phyloP scores from a whole-genome alignment of 805 yeast species.

The Blastobotrys terrestris region DNA sequence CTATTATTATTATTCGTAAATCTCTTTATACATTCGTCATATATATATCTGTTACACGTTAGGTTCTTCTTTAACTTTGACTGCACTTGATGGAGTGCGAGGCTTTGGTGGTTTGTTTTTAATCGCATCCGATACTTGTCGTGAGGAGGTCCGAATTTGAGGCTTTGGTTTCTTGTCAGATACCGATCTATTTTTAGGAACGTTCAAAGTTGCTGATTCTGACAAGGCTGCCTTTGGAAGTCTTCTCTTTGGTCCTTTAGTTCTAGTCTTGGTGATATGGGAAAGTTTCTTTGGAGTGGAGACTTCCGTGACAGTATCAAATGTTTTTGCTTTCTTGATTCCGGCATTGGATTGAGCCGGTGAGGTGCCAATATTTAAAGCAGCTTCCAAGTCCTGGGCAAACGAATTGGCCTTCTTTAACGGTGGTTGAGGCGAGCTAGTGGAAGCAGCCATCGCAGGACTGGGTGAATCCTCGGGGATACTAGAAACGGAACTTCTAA shows the following conservation, averaged over 20 bases:
- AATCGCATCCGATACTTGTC: conserved; percentile 14
- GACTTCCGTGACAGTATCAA: conserved; percentile 13
- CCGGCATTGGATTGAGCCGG: conserved; percentile 2
- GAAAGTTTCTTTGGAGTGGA: conserved; percentile 16
- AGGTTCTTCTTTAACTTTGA: background rate
- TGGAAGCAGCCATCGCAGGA: background rate
- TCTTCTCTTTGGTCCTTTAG: conserved; percentile 36
- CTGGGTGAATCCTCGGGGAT: background rate
- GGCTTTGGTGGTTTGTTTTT: conserved; percentile 17
- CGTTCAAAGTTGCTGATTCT: background rate
- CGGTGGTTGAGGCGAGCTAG: background rate
- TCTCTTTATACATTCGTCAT: background rate
- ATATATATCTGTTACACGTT: background rate
- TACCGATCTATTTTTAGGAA: conserved; percentile 1
- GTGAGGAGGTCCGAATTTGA: conserved; percentile 17
- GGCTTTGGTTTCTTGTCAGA: conserved; percentile 10
- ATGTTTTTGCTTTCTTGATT: conserved; percentile 18
- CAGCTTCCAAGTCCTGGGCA: conserved; percentile 9
- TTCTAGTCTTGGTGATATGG: conserved; percentile 31
- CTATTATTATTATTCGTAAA: too few relatives aligned
- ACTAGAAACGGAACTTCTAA: conserved; percentile 2
- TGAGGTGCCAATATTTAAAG: background rate
- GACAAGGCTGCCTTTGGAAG: conserved; percentile 24
- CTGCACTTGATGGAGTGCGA: conserved; percentile 17
- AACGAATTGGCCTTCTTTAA: conserved; percentile 5